A percentile compares a stretch with the other conserved stretches of the same genome.
Evolutionary conservation across 2,329 filamentous ascomycete species (phyloP).

Genomic region (Talaromyces sp.): DNA sequence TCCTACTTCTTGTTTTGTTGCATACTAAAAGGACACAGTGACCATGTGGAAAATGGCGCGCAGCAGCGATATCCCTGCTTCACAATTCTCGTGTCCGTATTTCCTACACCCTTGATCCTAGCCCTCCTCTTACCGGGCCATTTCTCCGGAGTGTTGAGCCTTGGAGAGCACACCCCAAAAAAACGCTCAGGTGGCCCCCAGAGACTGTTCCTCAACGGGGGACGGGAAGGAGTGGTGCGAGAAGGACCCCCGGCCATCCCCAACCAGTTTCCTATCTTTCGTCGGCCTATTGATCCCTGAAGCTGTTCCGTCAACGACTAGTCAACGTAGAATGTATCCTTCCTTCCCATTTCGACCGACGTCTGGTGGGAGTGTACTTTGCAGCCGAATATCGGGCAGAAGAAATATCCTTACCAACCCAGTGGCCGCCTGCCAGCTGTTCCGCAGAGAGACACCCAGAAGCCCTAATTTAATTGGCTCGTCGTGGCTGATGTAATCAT

Average conservation of each 20-base stretch:
- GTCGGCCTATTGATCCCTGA: neutral
- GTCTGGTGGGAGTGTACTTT: neutral
- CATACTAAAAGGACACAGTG: neutral
- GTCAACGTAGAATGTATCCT: neutral
- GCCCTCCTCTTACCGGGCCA: neutral
- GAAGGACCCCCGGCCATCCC: neutral
- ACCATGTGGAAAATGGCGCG: neutral
- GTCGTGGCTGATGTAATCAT: neutral
- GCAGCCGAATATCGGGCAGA: neutral
- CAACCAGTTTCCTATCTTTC: neutral
- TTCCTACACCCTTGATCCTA: neutral
- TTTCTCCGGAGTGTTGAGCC: neutral
- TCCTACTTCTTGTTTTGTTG: neutral
- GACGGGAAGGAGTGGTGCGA: neutral
- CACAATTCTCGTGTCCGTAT: neutral
- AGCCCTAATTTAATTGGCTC: neutral
- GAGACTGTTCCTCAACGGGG: neutral
- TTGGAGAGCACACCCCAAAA: neutral
- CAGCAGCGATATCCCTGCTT: neutral
- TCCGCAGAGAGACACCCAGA: neutral
- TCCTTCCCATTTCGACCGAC: neutral
- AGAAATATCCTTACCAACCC: neutral
- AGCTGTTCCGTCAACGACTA: neutral
- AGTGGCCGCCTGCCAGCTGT: constrained; percentile 5
- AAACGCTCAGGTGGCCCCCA: neutral